A percentile compares a stretch with the other conserved stretches of the same genome.
These are phyloP conservation scores for Xerocomellus chrysenteron DNA, from an alignment of 768 basidiomycete genomes.

Conservation along the genomic window DNA sequence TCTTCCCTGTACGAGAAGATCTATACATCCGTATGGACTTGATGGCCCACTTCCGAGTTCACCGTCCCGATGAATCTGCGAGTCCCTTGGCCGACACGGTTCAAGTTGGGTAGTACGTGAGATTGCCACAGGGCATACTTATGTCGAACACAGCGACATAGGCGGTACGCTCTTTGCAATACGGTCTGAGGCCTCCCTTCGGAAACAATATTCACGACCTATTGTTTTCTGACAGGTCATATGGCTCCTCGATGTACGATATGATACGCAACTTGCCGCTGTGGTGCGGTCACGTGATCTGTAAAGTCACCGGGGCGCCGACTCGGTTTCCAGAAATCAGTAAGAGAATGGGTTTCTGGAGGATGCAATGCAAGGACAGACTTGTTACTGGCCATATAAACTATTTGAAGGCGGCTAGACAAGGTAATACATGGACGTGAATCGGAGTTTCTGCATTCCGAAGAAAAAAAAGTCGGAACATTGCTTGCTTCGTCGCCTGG, in stretches of 20 bases:
- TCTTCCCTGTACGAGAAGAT: not conserved
- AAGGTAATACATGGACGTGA: not conserved
- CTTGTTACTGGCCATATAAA: not conserved
- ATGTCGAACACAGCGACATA: no score
- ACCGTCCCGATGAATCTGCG: not conserved
- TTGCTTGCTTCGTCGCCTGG: not conserved
- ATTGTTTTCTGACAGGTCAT: no score
- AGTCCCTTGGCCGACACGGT: not conserved
- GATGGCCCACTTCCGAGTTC: not conserved
- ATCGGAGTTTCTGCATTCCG: not conserved
- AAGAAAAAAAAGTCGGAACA: not conserved
- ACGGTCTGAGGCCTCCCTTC: no score
- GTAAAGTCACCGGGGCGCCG: not conserved
- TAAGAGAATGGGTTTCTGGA: not conserved
- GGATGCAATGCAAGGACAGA: slow-evolving; percentile 1
- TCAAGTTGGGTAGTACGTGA: no score
- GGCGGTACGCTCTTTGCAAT: no score
- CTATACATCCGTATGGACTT: no score
- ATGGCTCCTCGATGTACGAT: no score
- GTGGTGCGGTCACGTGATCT: slow-evolving; percentile 4
- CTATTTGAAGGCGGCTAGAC: not conserved
- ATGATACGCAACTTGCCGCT: not conserved
- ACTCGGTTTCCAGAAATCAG: not conserved
- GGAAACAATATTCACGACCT: no score
- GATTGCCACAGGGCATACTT: no score